Evolutionary conservation across 2,329 filamentous ascomycete species (phyloP).

Genomic region (Knufia fluminis): DNA sequence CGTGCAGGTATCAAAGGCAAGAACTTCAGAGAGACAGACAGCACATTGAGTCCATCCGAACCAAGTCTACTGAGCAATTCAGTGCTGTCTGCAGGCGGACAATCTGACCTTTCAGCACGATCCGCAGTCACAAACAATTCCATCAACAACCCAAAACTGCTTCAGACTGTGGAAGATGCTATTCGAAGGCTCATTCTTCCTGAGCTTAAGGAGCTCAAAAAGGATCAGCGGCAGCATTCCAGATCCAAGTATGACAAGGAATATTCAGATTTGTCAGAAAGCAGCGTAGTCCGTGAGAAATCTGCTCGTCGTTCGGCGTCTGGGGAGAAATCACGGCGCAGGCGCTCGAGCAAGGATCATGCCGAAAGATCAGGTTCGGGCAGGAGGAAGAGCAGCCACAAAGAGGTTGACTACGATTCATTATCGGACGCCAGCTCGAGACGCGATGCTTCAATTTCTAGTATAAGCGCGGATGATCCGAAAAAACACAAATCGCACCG

Average conservation of each 20-base stretch:
- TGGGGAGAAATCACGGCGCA: conserved; percentile 44
- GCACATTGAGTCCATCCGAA: conserved; percentile 44
- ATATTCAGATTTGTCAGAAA: conserved; percentile 51
- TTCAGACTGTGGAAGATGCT: conserved; percentile 87
- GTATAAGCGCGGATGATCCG: conserved; percentile 32
- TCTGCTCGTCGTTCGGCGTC: conserved; percentile 44
- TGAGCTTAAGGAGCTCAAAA: conserved; percentile 82
- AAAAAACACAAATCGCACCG: conserved; percentile 44
- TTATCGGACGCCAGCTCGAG: conserved; percentile 38
- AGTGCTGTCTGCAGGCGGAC: conserved; percentile 40
- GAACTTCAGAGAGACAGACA: conserved; percentile 42
- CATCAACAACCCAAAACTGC: conserved; percentile 82
- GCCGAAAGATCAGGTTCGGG: conserved; percentile 47
- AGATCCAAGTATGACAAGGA: conserved; percentile 54
- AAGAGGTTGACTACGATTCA: conserved; percentile 43
- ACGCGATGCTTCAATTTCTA: conserved; percentile 38
- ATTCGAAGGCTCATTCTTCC: conserved; percentile 84
- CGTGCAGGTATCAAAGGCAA: conserved; percentile 41
- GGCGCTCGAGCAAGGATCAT: conserved; percentile 44
- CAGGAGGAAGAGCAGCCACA: conserved; percentile 44
- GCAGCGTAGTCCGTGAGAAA: conserved; percentile 46
- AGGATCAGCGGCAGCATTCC: conserved; percentile 64
- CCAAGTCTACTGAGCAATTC: conserved; percentile 52
- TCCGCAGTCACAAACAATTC: conserved; percentile 58
- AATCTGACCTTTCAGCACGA: conserved; percentile 49